Evolutionary conservation across 306 rosid genomes (phyloP), one percentile per base, ranked within the genome.

Genomic region (Erythrophleum fordii): DNA sequence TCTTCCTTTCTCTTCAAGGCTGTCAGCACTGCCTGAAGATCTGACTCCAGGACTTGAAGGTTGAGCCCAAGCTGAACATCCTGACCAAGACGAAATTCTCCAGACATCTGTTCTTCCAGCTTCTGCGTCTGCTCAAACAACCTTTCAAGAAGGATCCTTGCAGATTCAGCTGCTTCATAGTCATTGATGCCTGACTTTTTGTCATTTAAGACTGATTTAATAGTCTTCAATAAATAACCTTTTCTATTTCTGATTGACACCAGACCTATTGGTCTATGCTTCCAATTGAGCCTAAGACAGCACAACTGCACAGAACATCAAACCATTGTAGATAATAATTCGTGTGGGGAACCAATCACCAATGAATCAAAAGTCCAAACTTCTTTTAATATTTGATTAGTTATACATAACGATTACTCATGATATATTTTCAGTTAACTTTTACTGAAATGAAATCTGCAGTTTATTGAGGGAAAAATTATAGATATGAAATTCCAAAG

Each of bases 71-170:
- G 75, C 72, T 74, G 88, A 77, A 51, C 81, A 68, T 84, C 90
- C 72, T 76, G 86, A 67, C 88, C 82, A 51, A 22, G 68, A 62
- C 11, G 77, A 65, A 88, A 82, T 72, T 84, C 72, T 31, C 86
- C 81, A 20, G 42, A 85, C 77, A 90, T 86, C 80, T 75, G 93
- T 37, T 88, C 80, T 73, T 92, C 97, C 83, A 92, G 81, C 72
- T 83, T 91, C 83, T 93, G 94, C 1, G 98, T 91, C 89, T 89
- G 93, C 56, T 88, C 89, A 80, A 90, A 96, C 87, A 96, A 67
- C 61, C 97, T 92, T 65, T 93, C 97, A 8, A 93, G 96, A 53
- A 96, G 94, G 81, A 88, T 67, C 84, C 92, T 93, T 3, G 98
- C 92, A 28, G 95, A 88, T 60, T 92, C 94, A 35, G 93, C 78